Evolutionary conservation across 805 yeast species (phyloP), one percentile per base, ranked within the genome.

Genomic region (Pichia nakasei): DNA sequence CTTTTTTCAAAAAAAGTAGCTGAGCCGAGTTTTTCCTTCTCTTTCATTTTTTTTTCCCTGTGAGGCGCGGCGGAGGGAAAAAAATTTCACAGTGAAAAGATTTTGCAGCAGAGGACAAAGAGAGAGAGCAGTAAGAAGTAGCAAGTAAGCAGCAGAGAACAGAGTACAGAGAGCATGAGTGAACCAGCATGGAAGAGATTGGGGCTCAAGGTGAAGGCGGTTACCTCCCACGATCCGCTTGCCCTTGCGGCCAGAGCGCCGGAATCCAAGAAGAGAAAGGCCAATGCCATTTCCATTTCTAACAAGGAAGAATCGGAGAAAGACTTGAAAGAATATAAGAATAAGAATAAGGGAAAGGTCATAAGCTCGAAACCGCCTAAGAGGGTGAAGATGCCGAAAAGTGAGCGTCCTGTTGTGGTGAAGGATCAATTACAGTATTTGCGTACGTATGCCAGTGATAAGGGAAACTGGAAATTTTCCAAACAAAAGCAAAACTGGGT

Each of bases 401-500:
- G 62, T 87, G 1, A 88, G 87, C 29, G 42, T 20, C n/a, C 87
- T 0, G 86, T 86, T 22, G 27, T 35, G 7, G 91, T 82, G 50
- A 78, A 75, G 49, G 95, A 85, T 54, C 93, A 85, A 58, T 67
- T 81, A 31, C 75, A 66, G 0, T 85, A 85, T 56, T 62, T 85
- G 52, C 70, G 75, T 45, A 80, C 73, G 43, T 85, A 70, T 54
- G 58, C 64, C 4, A 69, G 71, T 12, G 85, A 82, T 49, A 65
- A 61, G 47, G 75, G 64, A 0, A 68, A 72, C 46, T 85, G 95
- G 95, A 85, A 85, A 66, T 85, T 85, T 60, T 80, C 87, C 46
- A 85, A 85, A 55, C 89, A 81, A 66, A 85, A 85, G 51, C 95
- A 85, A 61, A 85, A 85, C 57, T 85, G 95, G 95, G 70, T 85